Base-by-base conservation (phyloP, 1,284 basidiomycete genomes). In the Pascua sp. region DNA sequence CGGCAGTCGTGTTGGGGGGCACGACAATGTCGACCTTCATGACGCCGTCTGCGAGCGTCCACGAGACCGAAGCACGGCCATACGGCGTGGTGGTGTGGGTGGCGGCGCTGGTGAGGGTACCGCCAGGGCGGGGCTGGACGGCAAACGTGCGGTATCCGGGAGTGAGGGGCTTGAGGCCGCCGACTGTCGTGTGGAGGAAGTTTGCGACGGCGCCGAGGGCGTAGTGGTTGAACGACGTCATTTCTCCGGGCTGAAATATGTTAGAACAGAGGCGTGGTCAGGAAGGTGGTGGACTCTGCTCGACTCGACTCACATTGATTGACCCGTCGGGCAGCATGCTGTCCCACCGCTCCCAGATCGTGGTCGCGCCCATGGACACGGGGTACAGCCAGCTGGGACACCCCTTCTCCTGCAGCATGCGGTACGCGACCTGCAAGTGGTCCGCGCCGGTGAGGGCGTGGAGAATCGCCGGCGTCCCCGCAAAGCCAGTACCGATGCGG, bases 201-300 rank as follows among this genome's bases (percentile, higher is more conserved):
- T 53, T 40, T 0, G 70, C 72, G 13, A 73, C 72, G 7, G 68
- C 50, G 4, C 75, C 75, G 10, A 77, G 60, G 4, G 75, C 73
- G 57, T 73, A 77, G 48, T 77, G 75, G 57, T 77, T 77, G 62
- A 77, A 74, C 0, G 62, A 66, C 0, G 75, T 77, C 75, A 77
- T 77, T 47, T 74, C 63, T 16, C 57, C 57, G 0, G 66, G 66
- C 52, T 32, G 24, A 32, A 7, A 32, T 32, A 32, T 32, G 24
- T 32, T 32, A 32, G 24, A 4, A 32, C 24, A 32, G n/a, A n/a
- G n/a, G n/a, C n/a, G n/a, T n/a, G n/a, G n/a, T n/a, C n/a, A n/a
- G n/a, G n/a, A n/a, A n/a, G n/a, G n/a, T 32, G 24, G 24, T 32
- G 24, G 24, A 32, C 24, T 32, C 24, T 3, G 24, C 24, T 32